phyloP scores from a whole-genome alignment of 805 yeast genomes.

The Myxozyma geophila region DNA sequence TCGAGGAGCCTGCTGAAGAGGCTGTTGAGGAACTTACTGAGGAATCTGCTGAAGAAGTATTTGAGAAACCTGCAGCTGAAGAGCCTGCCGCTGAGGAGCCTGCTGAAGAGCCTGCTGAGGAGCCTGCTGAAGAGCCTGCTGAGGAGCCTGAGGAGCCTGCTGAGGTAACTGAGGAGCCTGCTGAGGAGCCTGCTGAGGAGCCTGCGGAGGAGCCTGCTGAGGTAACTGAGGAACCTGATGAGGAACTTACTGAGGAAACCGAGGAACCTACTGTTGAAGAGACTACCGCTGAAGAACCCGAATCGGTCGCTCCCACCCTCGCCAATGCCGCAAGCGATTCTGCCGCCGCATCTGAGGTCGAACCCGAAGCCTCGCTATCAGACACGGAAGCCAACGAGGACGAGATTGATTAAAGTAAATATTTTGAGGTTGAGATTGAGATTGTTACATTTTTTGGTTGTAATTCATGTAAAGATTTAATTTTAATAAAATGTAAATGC shows the following conservation, averaged over 20 bases:
- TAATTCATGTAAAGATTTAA: neutral
- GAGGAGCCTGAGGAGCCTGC: neutral
- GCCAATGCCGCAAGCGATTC: too few species aligned
- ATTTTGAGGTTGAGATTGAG: neutral
- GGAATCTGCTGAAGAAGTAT: neutral
- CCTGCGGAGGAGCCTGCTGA: slow-evolving; percentile 5
- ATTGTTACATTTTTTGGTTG: too few species aligned
- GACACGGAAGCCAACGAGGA: neutral
- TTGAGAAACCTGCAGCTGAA: neutral
- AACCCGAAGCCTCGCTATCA: too few species aligned
- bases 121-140: slow-evolving; percentile 1
- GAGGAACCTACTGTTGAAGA: neutral
- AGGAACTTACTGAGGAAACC: neutral
- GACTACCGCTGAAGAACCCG: neutral
- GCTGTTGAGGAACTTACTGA: neutral
- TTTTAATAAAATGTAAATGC: neutral
- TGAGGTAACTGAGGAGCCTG: neutral
- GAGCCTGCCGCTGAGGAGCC: slow-evolving; percentile 10
- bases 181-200: slow-evolving; percentile 10
- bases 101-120: slow-evolving; percentile 5
- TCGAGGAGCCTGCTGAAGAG: too few species aligned
- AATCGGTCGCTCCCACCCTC: too few species aligned
- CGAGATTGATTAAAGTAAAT: neutral
- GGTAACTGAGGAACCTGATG: slow-evolving; percentile 5
- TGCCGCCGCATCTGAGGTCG: too few species aligned